A percentile compares a stretch with the other conserved stretches of the same genome.
phyloP scores from a whole-genome alignment of 305 asterid genomes.

The Andrographis paniculata region DNA sequence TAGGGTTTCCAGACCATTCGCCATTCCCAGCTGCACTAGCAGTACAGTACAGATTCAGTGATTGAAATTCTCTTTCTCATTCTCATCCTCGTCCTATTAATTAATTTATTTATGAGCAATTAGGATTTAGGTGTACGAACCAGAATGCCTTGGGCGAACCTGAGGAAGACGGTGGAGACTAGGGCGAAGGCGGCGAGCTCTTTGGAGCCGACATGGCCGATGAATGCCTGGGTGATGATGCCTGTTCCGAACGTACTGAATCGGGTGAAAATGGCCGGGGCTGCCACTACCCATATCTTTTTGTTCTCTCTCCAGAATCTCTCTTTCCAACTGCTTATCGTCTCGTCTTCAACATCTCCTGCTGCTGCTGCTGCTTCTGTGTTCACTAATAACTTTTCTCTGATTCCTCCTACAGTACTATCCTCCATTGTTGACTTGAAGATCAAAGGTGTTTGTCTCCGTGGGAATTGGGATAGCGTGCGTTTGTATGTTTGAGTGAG shows the following conservation, averaged over 20 bases:
- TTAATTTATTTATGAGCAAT: too few species aligned
- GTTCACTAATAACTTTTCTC: too few species aligned
- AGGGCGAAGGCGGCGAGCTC: slow-evolving; percentile 60
- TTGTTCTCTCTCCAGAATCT: slow-evolving; percentile 38
- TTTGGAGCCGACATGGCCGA: slow-evolving; percentile 59
- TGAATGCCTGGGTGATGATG: slow-evolving; percentile 51
- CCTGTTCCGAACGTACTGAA: slow-evolving; percentile 40
- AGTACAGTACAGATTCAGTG: neutral
- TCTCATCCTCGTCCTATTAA: too few species aligned
- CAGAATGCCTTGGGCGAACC: slow-evolving; percentile 46
- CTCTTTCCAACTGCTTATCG: neutral
- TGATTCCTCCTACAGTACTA: too few species aligned
- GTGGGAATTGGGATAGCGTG: too few species aligned
- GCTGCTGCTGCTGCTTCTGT: neutral
- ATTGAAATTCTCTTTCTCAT: too few species aligned
- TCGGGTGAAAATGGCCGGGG: slow-evolving; percentile 56
- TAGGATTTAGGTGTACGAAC: too few species aligned
- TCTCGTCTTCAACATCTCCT: neutral
- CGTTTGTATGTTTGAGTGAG: too few species aligned
- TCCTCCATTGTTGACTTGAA: too few species aligned
- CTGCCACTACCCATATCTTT: slow-evolving; percentile 55
- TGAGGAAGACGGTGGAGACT: slow-evolving; percentile 34
- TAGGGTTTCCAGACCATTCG: slow-evolving; percentile 67
- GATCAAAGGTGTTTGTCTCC: too few species aligned
- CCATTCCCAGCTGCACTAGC: slow-evolving; percentile 53